Base-by-base conservation (phyloP, 805 yeast species). In the Clavispora fructus region DNA sequence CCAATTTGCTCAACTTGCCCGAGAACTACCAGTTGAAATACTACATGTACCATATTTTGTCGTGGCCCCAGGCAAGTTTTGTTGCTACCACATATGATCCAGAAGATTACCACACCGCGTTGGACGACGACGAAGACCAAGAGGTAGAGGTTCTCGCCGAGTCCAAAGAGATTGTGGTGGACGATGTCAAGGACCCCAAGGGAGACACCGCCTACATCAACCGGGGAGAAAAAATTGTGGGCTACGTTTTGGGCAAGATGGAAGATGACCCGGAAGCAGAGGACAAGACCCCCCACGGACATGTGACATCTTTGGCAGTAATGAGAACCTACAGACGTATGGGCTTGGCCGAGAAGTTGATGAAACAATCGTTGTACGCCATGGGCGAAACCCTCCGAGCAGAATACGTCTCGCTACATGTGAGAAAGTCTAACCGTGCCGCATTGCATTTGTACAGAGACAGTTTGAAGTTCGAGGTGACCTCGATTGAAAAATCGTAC, bases 51-150 rank as follows among this genome's bases (percentile, higher is more conserved):
- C 99, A 94, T 67, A 78, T 89, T 8, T 70, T 92, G 43, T 84
- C 97, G 32, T 94, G 99, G 99, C 99, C 99, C 1, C 96, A 92
- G 63, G 95, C 95, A 12, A 87, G 96, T 35, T 94, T 83, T 70
- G 98, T 94, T 32, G 99, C 99, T 14, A 85, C 92, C 1, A 84
- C 94, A 1, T 79, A 83, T 26, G 85, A 79, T 26, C 25, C 37
- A 17, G 31, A 30, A n/a, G 40, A 37, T 13, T 37, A 26, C 17
- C 29, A 37, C 29, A 37, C n/a, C 52, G 66, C 61, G 25, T 52
- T 58, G 35, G 64, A 56, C 17, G 59, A 52, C 13, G 62, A 55
- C 23, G 58, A 53, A 25, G 52, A 47, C 16, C 69, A 62, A 30
- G 48, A 59, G 6, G 57, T 58, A 12, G 58, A 60, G 0, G 56